Percentiles rank a stretch among this genome's conserved stretches.
phyloP scores from a whole-genome alignment of 2,329 filamentous ascomycete genomes.

The Pseudogymnoascus sp. region DNA sequence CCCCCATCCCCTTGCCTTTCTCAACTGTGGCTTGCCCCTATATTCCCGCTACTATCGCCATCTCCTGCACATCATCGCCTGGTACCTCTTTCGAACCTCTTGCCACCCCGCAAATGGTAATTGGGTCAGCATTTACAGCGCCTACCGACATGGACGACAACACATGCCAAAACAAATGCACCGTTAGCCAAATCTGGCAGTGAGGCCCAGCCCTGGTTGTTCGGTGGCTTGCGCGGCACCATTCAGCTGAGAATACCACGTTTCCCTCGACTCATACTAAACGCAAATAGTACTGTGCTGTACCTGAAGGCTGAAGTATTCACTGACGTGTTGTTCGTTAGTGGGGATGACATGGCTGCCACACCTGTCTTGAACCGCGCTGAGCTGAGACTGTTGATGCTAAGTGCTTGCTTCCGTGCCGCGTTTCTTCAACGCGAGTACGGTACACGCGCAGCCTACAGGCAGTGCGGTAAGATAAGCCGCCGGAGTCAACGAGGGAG shows the following conservation, averaged over 20 bases:
- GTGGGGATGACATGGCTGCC: conserved; percentile 2
- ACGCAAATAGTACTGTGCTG: neutral
- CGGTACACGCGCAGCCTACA: neutral
- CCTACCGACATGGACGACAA: conserved; percentile 1
- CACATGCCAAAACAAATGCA: neutral
- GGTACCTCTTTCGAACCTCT: neutral
- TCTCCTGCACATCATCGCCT: neutral
- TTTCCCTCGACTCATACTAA: neutral
- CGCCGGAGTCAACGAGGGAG: neutral
- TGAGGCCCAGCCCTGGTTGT: neutral
- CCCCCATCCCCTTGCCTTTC: neutral
- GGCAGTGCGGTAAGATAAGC: neutral
- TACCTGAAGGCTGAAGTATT: neutral
- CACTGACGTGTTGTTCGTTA: neutral
- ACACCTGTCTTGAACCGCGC: neutral
- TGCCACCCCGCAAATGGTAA: conserved; percentile 3
- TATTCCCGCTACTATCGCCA: neutral
- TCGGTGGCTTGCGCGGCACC: neutral
- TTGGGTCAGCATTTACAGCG: neutral
- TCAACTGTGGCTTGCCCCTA: neutral
- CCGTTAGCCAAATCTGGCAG: neutral
- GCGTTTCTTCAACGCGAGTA: conserved; percentile 6
- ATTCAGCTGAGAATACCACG: conserved; percentile 1
- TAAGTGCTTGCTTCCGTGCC: neutral
- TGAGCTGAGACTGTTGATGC: neutral